Evolutionary conservation across 2,329 filamentous ascomycete genomes (phyloP).

Genomic region (Colletotrichum chrysophilum): DNA sequence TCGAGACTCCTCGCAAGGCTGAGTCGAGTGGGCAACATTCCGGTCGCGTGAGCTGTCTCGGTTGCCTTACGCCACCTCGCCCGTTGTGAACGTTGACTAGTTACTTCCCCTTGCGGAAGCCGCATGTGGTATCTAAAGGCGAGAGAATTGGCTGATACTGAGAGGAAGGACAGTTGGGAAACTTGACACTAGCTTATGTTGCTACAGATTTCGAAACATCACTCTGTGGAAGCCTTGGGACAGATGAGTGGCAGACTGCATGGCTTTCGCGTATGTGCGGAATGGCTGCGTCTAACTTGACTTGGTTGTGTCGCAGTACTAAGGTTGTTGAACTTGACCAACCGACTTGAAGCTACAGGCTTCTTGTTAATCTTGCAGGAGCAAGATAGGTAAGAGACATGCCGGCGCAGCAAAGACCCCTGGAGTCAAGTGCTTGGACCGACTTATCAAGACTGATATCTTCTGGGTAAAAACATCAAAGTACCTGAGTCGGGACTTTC

Average conservation of each 20-base stretch:
- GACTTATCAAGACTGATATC: not conserved
- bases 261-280: not conserved
- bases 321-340: not conserved
- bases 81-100: not conserved
- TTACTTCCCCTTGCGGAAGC: not conserved
- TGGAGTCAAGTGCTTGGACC: rapidly evolving
- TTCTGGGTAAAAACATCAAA: rapidly evolving
- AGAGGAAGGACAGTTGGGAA: not conserved
- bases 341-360: not conserved
- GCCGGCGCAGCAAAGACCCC: rapidly evolving
- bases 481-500: not conserved
- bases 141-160: not conserved
- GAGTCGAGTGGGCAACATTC: not conserved
- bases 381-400: not conserved
- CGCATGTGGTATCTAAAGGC: not conserved
- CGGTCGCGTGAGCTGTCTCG: not conserved
- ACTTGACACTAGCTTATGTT: not conserved
- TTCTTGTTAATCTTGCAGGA: not conserved
- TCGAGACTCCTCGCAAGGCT: not conserved
- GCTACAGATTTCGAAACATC: not conserved
- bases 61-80: not conserved
- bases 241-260: not conserved
- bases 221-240: not conserved
- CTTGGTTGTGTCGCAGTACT: rapidly evolving
- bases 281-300: rapidly evolving